Evolutionary conservation across 2,329 filamentous ascomycete species (phyloP), one percentile per base, ranked within the genome.

Genomic region (Penicillium sp.): DNA sequence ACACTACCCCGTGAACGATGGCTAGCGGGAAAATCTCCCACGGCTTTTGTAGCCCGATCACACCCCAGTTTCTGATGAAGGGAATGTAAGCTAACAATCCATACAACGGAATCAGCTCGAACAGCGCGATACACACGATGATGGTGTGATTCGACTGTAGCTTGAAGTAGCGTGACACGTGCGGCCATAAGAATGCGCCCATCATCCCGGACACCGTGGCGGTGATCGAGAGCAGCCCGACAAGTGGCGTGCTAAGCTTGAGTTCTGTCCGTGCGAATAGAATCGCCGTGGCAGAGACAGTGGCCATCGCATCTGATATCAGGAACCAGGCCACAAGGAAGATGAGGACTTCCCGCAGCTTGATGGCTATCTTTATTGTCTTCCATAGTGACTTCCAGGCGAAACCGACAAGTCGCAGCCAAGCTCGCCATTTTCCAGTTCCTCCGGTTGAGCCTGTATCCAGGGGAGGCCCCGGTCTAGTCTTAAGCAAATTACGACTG

Each of bases 1-100:
- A 82, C 0, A 96, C 91, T 36, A 96, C 83, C 0, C 92, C 92
- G 70, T 96, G 95, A 4, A 96, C 83, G 4, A 89, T 86, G 0
- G 89, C 91, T 0, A 97, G 76, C 0, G 90, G 89, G 66, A 93
- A 97, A 85, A 97, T 96, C 67, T 97, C 92, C 89, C 90, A 95
- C 3, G 88, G 86, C 70, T 91, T 85, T 72, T 96, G 90, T 14
- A 97, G 78, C 1, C 92, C 92, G 9, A 90, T 75, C 0, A 90
- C 84, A 1, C 90, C 91, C 78, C 87, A 86, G 3, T 79, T 76
- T 59, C 84, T 81, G 36, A 97, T 80, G 4, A 89, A 83, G 0
- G 91, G 90, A 8, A 96, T 79, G 65, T 93, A 96, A 2, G 90
- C 91, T 14, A 94, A 75, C 34, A 97, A 79, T 0, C 91, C 91